phyloP scores from a whole-genome alignment of 2,329 filamentous ascomycete species.

The Graphilbum ipis-grandicollis region DNA sequence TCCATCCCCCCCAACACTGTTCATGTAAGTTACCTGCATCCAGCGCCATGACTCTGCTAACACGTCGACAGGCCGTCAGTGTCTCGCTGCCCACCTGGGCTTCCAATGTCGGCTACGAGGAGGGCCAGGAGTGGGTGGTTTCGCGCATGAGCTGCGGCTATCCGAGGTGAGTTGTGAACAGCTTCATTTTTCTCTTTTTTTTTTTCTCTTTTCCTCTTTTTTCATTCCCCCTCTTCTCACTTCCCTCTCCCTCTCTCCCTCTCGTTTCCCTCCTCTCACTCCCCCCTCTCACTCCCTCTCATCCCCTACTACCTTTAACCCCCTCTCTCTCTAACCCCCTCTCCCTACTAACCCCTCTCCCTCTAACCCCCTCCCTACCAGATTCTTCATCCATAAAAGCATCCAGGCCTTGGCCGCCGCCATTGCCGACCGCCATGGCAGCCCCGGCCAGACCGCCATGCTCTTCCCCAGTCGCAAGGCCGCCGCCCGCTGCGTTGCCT shows the following conservation, averaged over 20 bases:
- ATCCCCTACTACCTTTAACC: no score
- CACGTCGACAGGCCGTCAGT: constrained; percentile 85
- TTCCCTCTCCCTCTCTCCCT: no score
- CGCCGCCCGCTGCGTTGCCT: constrained; percentile 58
- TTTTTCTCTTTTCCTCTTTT: neutral
- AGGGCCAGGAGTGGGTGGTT: constrained; percentile 77
- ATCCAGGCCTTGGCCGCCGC: constrained; percentile 58
- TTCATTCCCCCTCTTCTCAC: no score
- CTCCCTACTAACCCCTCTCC: no score
- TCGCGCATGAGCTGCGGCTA: constrained; percentile 79
- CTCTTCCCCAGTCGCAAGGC: constrained; percentile 59
- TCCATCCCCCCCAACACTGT: constrained; percentile 63
- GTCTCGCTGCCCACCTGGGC: constrained; percentile 91
- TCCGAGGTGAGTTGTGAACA: constrained; percentile 53
- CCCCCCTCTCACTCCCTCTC: no score
- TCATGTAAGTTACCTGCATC: constrained; percentile 42
- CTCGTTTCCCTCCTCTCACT: no score
- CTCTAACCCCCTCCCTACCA: no score
- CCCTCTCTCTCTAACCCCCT: no score
- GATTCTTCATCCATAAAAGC: constrained; percentile 81
- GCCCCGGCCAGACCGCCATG: constrained; percentile 50
- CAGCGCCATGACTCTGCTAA: neutral
- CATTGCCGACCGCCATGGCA: constrained; percentile 47
- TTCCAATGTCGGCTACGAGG: constrained; percentile 83
- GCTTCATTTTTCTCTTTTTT: neutral